Conservation (phyloP, 352 stramenopile genomes). For the Halophytophthora polymorphica region DNA sequence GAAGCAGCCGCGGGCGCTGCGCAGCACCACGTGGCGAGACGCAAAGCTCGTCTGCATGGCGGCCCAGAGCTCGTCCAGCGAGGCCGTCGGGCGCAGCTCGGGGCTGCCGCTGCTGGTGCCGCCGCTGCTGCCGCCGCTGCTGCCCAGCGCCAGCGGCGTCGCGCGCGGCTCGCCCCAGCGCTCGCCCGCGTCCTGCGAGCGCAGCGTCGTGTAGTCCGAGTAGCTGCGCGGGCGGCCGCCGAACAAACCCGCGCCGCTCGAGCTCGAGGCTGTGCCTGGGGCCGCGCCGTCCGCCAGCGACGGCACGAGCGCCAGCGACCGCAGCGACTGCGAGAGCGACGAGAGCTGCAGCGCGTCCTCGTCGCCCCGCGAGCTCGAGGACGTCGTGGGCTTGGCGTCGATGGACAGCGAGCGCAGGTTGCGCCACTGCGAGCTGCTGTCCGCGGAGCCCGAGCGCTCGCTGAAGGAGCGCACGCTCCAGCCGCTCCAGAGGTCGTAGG, state of each 20-base stretch:
- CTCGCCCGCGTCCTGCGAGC: conserved; percentile 13
- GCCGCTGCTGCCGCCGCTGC: too few relatives aligned
- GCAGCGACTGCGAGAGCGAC: conserved; percentile 42
- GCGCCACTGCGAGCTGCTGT: conserved; percentile 29
- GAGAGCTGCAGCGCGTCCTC: conserved; percentile 37
- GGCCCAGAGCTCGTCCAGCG: conserved; percentile 43
- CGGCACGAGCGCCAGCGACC: conserved; percentile 35
- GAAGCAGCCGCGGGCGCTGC: conserved; percentile 32
- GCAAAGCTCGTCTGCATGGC: conserved; percentile 54
- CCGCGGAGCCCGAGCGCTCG: conserved; percentile 17
- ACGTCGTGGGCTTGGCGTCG: conserved; percentile 19
- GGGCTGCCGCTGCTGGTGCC: too few relatives aligned
- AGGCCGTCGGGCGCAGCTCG: not conserved
- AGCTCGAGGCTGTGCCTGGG: not conserved
- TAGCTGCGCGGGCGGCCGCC: conserved; percentile 47
- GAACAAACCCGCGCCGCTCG: conserved; percentile 8
- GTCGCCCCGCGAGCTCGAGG: conserved; percentile 15
- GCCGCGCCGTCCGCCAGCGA: conserved; percentile 8
- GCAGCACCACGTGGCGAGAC: conserved; percentile 68
- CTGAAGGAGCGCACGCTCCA: conserved; percentile 37
- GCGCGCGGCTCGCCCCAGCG: conserved; percentile 20
- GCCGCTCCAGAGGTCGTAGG: conserved; percentile 37
- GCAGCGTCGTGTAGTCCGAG: conserved; percentile 62
- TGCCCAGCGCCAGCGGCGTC: conserved; percentile 1
- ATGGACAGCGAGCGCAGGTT: conserved; percentile 36